phyloP scores from a whole-genome alignment of 345 rosid genomes.

The Passiflora organensis region DNA sequence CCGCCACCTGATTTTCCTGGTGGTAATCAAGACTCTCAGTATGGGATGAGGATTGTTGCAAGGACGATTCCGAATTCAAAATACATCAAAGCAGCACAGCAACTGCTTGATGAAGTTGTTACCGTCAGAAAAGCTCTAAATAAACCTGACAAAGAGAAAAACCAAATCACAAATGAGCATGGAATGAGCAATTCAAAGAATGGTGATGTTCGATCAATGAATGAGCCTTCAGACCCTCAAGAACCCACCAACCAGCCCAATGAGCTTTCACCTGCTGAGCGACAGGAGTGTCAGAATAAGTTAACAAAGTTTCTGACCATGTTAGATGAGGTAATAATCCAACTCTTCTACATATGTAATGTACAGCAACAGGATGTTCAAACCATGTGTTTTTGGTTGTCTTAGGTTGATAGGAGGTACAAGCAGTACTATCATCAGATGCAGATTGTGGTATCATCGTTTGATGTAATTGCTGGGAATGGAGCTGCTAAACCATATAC shows the following conservation, averaged over 20 bases:
- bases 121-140: conserved; percentile 62
- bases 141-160: conserved; percentile 49
- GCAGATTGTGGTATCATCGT: conserved; percentile 73
- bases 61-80: conserved; percentile 63
- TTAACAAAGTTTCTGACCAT: conserved; percentile 75
- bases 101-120: conserved; percentile 78
- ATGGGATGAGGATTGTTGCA: conserved; percentile 47
- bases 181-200: conserved; percentile 40
- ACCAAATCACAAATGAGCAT: conserved; percentile 37
- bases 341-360: too few relatives aligned
- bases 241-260: conserved; percentile 32
- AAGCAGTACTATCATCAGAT: conserved; percentile 79
- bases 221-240: conserved; percentile 29
- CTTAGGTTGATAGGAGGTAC: conserved; percentile 77
- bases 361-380: too few relatives aligned
- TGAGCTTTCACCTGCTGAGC: conserved; percentile 74
- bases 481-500: conserved; percentile 93
- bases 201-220: conserved; percentile 39
- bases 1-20: conserved; percentile 35
- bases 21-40: conserved; percentile 44
- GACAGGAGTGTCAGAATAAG: conserved; percentile 76
- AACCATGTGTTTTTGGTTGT: not conserved
- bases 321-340: conserved; percentile 67
- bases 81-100: conserved; percentile 71
- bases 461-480: conserved; percentile 64